Evolutionary conservation across 2,329 filamentous ascomycete genomes (phyloP), one percentile per base, ranked within the genome.

Genomic region (Sclerotinia minor): DNA sequence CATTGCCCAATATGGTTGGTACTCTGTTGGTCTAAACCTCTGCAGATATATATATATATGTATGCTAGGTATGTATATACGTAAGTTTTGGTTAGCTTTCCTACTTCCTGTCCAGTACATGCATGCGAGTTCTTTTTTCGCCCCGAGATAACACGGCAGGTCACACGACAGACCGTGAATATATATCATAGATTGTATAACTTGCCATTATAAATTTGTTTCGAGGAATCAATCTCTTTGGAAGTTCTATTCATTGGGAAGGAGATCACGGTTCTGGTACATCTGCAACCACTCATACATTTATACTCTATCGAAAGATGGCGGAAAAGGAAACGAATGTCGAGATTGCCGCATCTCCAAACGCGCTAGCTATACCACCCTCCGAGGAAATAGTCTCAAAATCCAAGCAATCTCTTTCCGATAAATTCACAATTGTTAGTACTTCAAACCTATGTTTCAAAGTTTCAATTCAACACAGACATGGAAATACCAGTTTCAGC

Each of bases 371-470:
- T 26, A 44, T n/a, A 13, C 8, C 35, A 58, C 24, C 58, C 1
- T 57, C 66, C 7, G 70, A 70, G 21, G 67, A 59, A 53, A 38
- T 64, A 15, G 69, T 73, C 9, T 68, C 73, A 11, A 49, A 69
- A n/a, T 71, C 70, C 44, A 72, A 68, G 41, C 75, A 76, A 58
- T 71, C 69, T 19, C 65, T 75, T 19, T 76, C 75, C 5, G 72
- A 76, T 50, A 66, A 73, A 4, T 76, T 76, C 59, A 76, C 75
- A 5, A 76, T 76, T 45, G 69, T 72, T 59, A 60, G 69, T 65
- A 24, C 44, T 8, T 32, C n/a, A 26, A 41, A 41, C 38, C 38
- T 17, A 41, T 41, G 38, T 41, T 41, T 41, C 38, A 41, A 41
- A 13, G 38, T 17, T 5, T 17, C 38, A 41, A 3, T 41, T 5